phyloP scores from a whole-genome alignment of 345 rosid genomes.

The rapeseed (Brassica napus) region DNA sequence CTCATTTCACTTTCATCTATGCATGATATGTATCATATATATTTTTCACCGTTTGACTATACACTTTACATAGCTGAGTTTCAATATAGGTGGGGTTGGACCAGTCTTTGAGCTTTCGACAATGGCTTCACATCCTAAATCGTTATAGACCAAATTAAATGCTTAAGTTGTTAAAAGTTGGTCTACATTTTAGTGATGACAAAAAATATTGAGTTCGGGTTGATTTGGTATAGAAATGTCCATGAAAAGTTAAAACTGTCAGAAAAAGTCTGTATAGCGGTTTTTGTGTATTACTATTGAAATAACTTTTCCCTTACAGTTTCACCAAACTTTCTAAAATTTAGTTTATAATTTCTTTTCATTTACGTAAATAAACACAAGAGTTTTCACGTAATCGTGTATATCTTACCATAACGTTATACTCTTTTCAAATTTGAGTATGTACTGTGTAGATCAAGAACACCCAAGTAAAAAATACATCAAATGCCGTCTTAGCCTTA shows the following conservation, averaged over 20 bases:
- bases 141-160: background rate
- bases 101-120: background rate
- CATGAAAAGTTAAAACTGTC: background rate
- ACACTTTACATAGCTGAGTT: background rate
- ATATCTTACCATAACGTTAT: background rate
- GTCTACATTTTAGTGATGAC: background rate
- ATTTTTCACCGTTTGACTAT: background rate
- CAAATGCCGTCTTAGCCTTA: background rate
- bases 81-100: background rate
- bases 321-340: background rate
- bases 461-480: background rate
- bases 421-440: background rate
- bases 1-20: background rate
- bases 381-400: background rate
- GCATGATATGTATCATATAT: background rate
- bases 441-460: background rate
- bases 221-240: background rate
- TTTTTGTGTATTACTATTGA: background rate
- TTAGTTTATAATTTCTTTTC: background rate
- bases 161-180: background rate
- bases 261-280: background rate
- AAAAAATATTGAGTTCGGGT: background rate
- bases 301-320: background rate
- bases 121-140: background rate
- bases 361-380: background rate